Evolutionary conservation across 345 rosid species (phyloP).

Genomic region (Heritiera littoralis): DNA sequence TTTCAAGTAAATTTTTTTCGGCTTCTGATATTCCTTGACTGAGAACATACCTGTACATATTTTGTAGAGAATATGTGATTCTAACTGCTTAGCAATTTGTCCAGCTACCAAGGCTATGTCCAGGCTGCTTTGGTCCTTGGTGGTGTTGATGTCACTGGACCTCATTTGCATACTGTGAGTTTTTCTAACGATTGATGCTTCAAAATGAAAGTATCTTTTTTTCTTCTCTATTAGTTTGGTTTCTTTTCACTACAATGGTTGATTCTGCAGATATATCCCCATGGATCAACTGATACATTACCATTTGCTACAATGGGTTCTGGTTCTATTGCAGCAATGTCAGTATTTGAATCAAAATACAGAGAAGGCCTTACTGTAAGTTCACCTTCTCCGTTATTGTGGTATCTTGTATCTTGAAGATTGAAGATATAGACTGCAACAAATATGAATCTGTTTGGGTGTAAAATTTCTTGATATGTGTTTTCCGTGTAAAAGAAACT

Average conservation of each 20-base stretch:
- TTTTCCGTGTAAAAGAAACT: neutral
- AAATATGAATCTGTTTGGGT: neutral
- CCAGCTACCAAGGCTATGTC: constrained; percentile 78
- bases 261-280: constrained; percentile 70
- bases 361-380: constrained; percentile 82
- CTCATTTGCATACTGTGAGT: constrained; percentile 81
- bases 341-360: constrained; percentile 76
- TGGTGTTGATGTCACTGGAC: constrained; percentile 84
- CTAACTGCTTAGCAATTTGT: constrained; percentile 31
- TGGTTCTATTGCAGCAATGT: constrained; percentile 89
- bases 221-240: neutral
- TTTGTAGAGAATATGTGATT: constrained; percentile 6
- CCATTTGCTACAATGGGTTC: constrained; percentile 95
- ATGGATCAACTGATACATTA: constrained; percentile 81
- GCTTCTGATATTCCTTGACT: constrained; percentile 5
- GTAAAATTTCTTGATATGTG: neutral
- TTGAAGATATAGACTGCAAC: constrained; percentile 9
- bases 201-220: neutral
- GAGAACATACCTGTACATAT: constrained; percentile 3
- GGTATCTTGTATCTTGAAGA: constrained; percentile 2
- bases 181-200: constrained; percentile 13
- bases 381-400: constrained; percentile 3
- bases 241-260: constrained; percentile 11
- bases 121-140: constrained; percentile 86
- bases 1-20: constrained; percentile 51